A percentile compares a stretch with the other conserved stretches of the same genome.
phyloP scores from a whole-genome alignment of 257 asterid genomes.

The Thymus mandschuricus region DNA sequence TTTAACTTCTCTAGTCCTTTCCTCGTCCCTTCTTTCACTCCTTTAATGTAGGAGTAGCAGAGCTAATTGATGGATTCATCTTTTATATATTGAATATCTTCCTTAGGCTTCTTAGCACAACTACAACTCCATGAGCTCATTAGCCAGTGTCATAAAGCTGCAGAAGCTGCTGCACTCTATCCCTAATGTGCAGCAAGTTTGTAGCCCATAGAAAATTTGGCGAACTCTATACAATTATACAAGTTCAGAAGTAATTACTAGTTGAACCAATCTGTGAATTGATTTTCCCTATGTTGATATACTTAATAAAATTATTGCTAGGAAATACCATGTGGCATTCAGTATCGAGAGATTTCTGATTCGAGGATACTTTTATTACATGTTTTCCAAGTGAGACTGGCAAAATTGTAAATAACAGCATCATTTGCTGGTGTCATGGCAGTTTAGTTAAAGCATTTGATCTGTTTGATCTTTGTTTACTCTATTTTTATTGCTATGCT shows the following conservation, averaged over 20 bases:
- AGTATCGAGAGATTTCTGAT: neutral
- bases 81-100: no score
- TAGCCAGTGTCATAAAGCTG: neutral
- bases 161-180: neutral
- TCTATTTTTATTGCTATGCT: constrained; percentile 37
- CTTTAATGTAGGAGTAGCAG: no score
- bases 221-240: neutral
- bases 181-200: neutral
- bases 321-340: neutral
- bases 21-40: no score
- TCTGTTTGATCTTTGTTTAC: neutral
- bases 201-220: neutral
- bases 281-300: neutral
- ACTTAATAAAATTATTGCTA: neutral
- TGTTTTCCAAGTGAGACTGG: constrained; percentile 13
- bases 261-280: neutral
- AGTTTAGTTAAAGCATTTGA: constrained; percentile 4
- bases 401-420: neutral
- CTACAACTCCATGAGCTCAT: neutral
- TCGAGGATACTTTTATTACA: neutral
- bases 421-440: constrained; percentile 6
- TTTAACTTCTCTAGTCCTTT: no score
- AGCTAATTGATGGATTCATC: no score
- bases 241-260: neutral
- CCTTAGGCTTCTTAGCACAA: neutral